Evolutionary conservation across 2,329 filamentous ascomycete genomes (phyloP), one percentile per base, ranked within the genome.

Genomic region (Onygenales sp.): DNA sequence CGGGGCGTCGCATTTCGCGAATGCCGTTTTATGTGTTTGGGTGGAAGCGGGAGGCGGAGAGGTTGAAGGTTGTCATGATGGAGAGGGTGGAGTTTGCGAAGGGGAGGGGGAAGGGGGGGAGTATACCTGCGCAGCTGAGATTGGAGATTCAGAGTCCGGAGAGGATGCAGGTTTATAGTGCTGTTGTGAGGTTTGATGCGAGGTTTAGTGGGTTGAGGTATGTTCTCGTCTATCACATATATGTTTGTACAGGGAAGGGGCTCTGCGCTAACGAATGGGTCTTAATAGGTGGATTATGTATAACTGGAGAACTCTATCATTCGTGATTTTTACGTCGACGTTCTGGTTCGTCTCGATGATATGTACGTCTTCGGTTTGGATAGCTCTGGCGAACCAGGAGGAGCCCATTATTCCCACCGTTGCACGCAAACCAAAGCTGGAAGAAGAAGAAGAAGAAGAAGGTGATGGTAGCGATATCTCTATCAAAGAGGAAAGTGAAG

Each of bases 341-440:
- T 96, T 96, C 69, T 97, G 91, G 89, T 65, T 74, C 1, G 81
- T 82, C 10, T 89, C 92, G 64, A 77, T 94, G 62, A 58, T 82
- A 0, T 85, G 84, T 42, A 80, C 87, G 66, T 74, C 76, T 1
- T 39, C 84, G 0, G 83, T 80, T 0, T 95, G 88, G 85, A 66
- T 79, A 1, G 45, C 79, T 0, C 61, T 87, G 17, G 74, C 67
- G 7, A 72, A 72, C 36, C 42, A 6, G 50, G 39, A 31, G 47
- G 57, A 27, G 17, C 32, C 45, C 21, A 48, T 17, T 27, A 11
- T 27, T 9, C 32, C 45, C 21, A 48, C 33, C 8, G 7, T 27
- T 9, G 21, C 21, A 21, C 46, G 50, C 44, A 21, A 37, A 57
- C 43, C 61, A 58, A 57, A 55, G 37, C 42, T 58, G 56, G 50